Evolutionary conservation across 208 protist genomes (phyloP).

Genomic region (Tritrichomonas musculus): DNA sequence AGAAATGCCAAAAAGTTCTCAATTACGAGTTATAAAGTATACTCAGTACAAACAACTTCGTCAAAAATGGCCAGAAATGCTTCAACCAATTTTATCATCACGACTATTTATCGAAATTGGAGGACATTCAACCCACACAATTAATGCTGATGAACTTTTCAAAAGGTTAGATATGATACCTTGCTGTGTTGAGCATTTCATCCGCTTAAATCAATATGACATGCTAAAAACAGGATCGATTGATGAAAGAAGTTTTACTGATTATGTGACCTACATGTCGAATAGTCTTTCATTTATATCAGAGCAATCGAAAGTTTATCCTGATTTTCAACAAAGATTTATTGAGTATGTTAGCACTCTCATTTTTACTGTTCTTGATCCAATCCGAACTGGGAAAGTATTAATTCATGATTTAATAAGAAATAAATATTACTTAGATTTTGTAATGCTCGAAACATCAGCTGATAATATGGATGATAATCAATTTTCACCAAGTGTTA

Average conservation of each 20-base stretch:
- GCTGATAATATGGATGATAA: background rate
- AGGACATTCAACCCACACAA: background rate
- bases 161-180: background rate
- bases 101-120: background rate
- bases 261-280: background rate
- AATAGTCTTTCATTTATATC: background rate
- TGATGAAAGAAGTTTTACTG: background rate
- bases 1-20: too few species aligned
- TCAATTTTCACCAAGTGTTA: background rate
- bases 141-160: background rate
- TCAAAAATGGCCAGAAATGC: slow-evolving; percentile 2
- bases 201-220: background rate
- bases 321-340: background rate
- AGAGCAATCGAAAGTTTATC: background rate
- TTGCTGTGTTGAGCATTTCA: background rate
- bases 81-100: background rate
- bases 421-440: background rate
- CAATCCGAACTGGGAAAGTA: background rate
- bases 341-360: too few species aligned
- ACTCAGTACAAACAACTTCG: background rate
- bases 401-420: background rate
- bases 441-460: background rate
- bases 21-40: background rate
- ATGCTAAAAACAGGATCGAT: background rate
- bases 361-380: background rate